Evolutionary conservation across 805 yeast species (phyloP).

Genomic region (Candida fluviatilis): DNA sequence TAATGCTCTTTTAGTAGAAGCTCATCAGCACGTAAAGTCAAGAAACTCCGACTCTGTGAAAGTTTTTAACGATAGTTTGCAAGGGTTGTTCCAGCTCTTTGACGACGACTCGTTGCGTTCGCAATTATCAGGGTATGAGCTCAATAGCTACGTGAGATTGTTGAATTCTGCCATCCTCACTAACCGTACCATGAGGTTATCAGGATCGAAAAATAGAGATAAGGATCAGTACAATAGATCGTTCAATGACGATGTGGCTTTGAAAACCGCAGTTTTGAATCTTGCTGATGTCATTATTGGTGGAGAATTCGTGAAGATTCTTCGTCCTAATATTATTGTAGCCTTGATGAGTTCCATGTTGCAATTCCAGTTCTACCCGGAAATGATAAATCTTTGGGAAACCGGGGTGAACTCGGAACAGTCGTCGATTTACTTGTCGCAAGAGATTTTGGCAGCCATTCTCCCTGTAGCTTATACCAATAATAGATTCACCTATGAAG

Average conservation of each 20-base stretch:
- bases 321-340: conserved; percentile 20
- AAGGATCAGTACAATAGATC: conserved; percentile 28
- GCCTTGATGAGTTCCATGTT: conserved; percentile 29
- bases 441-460: conserved; percentile 63
- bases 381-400: conserved; percentile 71
- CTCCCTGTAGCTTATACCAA: conserved; percentile 62
- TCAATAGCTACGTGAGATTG: conserved; percentile 17
- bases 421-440: conserved; percentile 49
- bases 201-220: conserved; percentile 33
- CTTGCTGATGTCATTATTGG: conserved; percentile 24
- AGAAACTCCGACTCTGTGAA: conserved; percentile 13
- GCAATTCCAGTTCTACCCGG: conserved; percentile 57
- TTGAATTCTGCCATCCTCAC: conserved; percentile 23
- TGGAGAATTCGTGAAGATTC: conserved; percentile 25
- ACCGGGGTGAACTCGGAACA: conserved; percentile 44
- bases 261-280: conserved; percentile 30
- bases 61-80: conserved; percentile 15
- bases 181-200: conserved; percentile 29
- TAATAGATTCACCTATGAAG: conserved; percentile 57
- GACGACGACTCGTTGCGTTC: conserved; percentile 18
- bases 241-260: conserved; percentile 24
- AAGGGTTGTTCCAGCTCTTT: conserved; percentile 14
- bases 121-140: conserved; percentile 16
- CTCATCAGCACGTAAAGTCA: conserved; percentile 14
- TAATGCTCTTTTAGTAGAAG: conserved; percentile 23